These are phyloP conservation scores for Clonostachys rosea DNA, from an alignment of 2,329 filamentous ascomycete species.

Conservation along the genomic window DNA sequence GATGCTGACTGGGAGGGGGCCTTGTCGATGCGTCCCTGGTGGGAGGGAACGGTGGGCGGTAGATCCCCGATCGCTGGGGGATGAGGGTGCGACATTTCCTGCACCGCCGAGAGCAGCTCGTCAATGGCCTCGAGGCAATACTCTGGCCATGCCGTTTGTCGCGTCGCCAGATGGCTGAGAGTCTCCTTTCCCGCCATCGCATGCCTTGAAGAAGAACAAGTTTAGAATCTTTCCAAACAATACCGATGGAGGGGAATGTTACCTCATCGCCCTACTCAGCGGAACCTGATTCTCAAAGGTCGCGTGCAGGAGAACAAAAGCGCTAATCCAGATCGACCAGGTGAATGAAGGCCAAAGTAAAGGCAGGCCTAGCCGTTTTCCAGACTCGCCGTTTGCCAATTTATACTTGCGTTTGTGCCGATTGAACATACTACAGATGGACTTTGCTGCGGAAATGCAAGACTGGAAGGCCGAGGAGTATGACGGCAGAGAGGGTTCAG, in stretches of 20 bases:
- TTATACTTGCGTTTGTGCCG: constrained; percentile 11
- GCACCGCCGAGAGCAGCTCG: constrained; percentile 18
- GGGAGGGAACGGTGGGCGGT: too few species aligned
- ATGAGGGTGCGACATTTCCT: constrained; percentile 11
- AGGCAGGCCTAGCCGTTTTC: constrained; percentile 11
- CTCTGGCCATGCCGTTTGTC: constrained; percentile 24
- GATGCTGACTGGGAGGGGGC: too few species aligned
- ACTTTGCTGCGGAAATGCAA: constrained; percentile 44
- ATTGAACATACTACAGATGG: constrained; percentile 35
- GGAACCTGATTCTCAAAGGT: constrained; percentile 38
- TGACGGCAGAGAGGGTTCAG: constrained; percentile 31
- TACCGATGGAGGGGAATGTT: constrained; percentile 6
- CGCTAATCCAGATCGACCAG: constrained; percentile 48
- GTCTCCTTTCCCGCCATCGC: constrained; percentile 18
- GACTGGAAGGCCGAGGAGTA: constrained; percentile 44
- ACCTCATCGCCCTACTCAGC: constrained; percentile 29
- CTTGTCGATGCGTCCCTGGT: too few species aligned
- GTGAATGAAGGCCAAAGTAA: constrained; percentile 47
- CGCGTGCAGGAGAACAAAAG: constrained; percentile 44
- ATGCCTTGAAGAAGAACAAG: constrained; percentile 10
- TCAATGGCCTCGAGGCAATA: constrained; percentile 23
- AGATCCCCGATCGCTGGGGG: too few species aligned
- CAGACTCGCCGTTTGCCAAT: constrained; percentile 1
- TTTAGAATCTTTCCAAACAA: neutral
- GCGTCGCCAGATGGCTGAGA: constrained; percentile 15